Evolutionary conservation across 805 yeast genomes (phyloP).

Genomic region (Kodamaea lidongshanica): DNA sequence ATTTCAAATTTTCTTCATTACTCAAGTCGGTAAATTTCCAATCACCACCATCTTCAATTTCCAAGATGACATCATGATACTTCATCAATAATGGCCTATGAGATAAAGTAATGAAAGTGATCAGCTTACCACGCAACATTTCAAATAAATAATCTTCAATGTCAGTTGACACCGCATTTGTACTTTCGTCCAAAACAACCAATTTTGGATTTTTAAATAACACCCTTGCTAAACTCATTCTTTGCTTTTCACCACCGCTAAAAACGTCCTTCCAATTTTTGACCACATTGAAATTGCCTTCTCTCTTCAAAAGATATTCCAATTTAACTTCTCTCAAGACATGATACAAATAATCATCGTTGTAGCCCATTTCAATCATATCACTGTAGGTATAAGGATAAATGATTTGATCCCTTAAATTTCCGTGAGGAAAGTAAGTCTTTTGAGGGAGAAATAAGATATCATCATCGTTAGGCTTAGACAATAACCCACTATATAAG

Average conservation of each 20-base stretch:
- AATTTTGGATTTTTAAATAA: constrained; percentile 75
- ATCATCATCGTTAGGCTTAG: constrained; percentile 67
- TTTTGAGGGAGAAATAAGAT: constrained; percentile 79
- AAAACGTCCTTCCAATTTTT: constrained; percentile 86
- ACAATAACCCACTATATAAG: constrained; percentile 70
- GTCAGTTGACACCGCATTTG: constrained; percentile 86
- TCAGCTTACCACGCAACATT: constrained; percentile 57
- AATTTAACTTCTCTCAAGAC: constrained; percentile 71
- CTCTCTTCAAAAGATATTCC: constrained; percentile 71
- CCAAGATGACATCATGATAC: constrained; percentile 73
- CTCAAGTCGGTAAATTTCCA: constrained; percentile 54
- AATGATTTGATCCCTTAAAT: constrained; percentile 84
- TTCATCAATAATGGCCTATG: constrained; percentile 80
- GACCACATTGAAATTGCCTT: constrained; percentile 46
- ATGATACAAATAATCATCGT: constrained; percentile 62
- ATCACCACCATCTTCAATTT: constrained; percentile 47
- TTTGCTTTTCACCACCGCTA: constrained; percentile 94
- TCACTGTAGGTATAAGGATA: constrained; percentile 78
- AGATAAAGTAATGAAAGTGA: constrained; percentile 74
- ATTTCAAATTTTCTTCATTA: constrained; percentile 56
- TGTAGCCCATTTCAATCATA: constrained; percentile 64
- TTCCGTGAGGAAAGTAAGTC: constrained; percentile 77
- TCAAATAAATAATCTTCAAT: constrained; percentile 85
- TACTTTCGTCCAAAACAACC: constrained; percentile 86
- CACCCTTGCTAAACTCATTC: constrained; percentile 81